These are phyloP conservation scores for Ustilago tritici DNA, from an alignment of 1,284 basidiomycete species.

Conservation along the genomic window DNA sequence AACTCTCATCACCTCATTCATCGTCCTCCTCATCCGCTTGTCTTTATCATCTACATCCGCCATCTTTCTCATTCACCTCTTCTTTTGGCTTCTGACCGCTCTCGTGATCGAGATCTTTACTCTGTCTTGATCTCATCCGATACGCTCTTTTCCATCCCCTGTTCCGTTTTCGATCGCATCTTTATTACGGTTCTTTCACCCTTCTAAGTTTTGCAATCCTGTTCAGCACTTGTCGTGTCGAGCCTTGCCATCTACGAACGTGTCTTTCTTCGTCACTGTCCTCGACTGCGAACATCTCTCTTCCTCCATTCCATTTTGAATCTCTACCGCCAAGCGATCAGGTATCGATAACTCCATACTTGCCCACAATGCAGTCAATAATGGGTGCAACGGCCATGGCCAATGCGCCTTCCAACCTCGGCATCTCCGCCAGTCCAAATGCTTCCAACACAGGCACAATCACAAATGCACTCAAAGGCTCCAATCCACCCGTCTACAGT, in stretches of 20 bases:
- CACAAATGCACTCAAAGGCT: conserved; percentile 28
- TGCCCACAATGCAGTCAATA: conserved; percentile 42
- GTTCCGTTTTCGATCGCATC: conserved; percentile 16
- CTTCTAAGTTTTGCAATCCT: neutral
- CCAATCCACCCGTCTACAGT: conserved; percentile 18
- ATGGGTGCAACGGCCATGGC: conserved; percentile 54
- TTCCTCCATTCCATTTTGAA: neutral
- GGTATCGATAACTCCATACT: neutral
- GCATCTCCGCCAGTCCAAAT: conserved; percentile 38
- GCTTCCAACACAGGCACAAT: conserved; percentile 9
- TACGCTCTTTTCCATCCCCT: neutral
- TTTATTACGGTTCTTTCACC: neutral
- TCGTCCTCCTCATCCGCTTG: conserved; percentile 11
- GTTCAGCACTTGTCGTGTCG: neutral
- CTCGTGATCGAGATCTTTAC: neutral
- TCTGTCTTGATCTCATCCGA: neutral
- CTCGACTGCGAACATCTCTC: neutral
- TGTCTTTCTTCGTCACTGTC: neutral
- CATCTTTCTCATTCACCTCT: neutral
- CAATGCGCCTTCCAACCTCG: conserved; percentile 53
- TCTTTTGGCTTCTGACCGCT: neutral
- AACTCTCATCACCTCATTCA: conserved; percentile 1
- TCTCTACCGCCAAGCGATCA: neutral
- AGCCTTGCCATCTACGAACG: neutral
- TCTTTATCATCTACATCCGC: neutral